Evolutionary conservation across 2,329 filamentous ascomycete genomes (phyloP).

Genomic region (Phaeosphaeriaceae sp.): DNA sequence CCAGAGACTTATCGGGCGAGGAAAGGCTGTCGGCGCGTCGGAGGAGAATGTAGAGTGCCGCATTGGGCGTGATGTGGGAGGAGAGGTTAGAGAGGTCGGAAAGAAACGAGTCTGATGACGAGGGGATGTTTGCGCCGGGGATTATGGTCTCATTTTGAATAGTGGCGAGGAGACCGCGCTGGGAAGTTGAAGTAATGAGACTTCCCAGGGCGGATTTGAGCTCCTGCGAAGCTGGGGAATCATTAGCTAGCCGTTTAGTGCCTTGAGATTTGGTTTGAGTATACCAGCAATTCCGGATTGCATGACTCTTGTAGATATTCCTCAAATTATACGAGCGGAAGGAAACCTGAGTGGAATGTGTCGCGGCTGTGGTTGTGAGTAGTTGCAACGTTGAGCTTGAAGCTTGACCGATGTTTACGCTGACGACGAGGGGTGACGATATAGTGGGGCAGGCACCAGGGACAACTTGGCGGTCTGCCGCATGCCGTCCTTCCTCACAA

Average conservation of each 20-base stretch:
- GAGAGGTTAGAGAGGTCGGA: slow-evolving; percentile 70
- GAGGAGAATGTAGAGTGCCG: slow-evolving; percentile 77
- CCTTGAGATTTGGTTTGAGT: too few species aligned
- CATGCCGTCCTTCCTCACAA: background rate
- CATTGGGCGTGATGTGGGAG: slow-evolving; percentile 70
- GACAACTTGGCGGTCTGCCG: slow-evolving; percentile 19
- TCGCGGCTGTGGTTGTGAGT: background rate
- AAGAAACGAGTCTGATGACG: slow-evolving; percentile 64
- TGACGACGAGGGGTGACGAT: slow-evolving; percentile 24
- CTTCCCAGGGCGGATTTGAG: slow-evolving; percentile 76
- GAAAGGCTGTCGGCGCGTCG: slow-evolving; percentile 66
- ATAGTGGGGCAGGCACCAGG: slow-evolving; percentile 32
- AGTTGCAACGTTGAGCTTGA: background rate
- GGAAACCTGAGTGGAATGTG: background rate
- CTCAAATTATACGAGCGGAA: background rate
- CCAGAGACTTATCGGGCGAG: slow-evolving; percentile 55
- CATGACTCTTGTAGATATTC: slow-evolving; percentile 56
- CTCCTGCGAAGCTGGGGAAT: slow-evolving; percentile 71
- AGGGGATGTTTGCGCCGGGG: slow-evolving; percentile 64
- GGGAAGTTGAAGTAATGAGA: slow-evolving; percentile 67
- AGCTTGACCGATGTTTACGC: slow-evolving; percentile 26
- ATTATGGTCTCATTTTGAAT: slow-evolving; percentile 73
- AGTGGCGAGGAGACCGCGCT: slow-evolving; percentile 75
- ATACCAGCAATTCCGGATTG: slow-evolving; percentile 81
- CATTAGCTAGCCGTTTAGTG: slow-evolving; percentile 23